Conservation (phyloP, 768 basidiomycete genomes). For the Mycena galericulata region DNA sequence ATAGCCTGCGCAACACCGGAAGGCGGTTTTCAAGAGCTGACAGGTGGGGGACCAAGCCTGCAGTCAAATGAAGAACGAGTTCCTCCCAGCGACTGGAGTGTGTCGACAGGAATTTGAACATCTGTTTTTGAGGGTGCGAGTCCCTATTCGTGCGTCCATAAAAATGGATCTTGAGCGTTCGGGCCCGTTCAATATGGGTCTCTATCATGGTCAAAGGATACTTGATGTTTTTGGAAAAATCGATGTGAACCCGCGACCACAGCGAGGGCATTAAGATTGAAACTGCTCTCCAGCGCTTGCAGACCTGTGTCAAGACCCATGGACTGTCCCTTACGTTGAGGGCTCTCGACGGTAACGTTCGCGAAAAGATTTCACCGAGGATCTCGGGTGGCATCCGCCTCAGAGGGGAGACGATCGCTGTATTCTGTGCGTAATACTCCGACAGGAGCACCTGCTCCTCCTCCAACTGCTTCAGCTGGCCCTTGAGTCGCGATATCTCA, state of each 20-base stretch:
- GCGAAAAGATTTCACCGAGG: not conserved
- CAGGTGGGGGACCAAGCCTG: not conserved
- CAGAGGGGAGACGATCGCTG: not conserved
- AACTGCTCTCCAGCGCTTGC: too few relatives aligned
- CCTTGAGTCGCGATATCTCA: not conserved
- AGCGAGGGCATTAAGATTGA: too few relatives aligned
- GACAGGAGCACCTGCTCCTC: not conserved
- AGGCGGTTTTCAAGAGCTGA: not conserved
- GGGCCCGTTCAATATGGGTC: too few relatives aligned
- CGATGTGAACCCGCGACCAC: too few relatives aligned
- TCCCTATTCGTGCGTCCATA: not conserved
- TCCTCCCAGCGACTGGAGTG: not conserved
- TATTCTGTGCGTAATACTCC: not conserved
- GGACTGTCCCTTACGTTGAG: too few relatives aligned
- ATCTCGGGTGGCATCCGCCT: not conserved
- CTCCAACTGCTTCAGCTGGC: not conserved
- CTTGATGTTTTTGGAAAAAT: too few relatives aligned
- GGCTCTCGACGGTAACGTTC: not conserved
- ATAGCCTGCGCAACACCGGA: not conserved
- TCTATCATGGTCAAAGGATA: too few relatives aligned
- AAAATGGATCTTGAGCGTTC: too few relatives aligned
- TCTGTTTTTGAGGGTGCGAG: not conserved
- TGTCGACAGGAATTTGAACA: not conserved
- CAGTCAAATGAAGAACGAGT: not conserved
- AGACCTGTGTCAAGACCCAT: too few relatives aligned